Evolutionary conservation across 2,329 filamentous ascomycete genomes (phyloP).

Genomic region (Neonectria sp.): DNA sequence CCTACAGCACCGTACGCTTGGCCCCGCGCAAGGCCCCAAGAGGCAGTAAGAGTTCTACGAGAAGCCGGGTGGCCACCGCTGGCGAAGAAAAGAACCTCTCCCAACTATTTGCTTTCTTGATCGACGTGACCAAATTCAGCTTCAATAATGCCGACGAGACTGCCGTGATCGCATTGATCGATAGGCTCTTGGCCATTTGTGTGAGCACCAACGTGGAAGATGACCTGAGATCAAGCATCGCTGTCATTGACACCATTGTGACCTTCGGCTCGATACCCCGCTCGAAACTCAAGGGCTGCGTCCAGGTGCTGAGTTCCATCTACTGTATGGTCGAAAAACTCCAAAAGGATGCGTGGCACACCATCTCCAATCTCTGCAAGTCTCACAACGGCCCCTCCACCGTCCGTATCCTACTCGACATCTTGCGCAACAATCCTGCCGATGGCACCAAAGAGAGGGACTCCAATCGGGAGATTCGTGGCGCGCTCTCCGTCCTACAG

Average conservation of each 20-base stretch:
- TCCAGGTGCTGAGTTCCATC: constrained; percentile 81
- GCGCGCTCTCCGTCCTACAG: constrained; percentile 74
- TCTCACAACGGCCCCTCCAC: constrained; percentile 82
- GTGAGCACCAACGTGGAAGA: constrained; percentile 74
- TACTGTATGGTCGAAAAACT: constrained; percentile 75
- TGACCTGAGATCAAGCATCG: constrained; percentile 78
- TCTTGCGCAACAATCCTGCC: constrained; percentile 66
- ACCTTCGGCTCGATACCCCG: constrained; percentile 80
- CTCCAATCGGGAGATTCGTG: constrained; percentile 70
- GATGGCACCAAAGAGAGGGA: constrained; percentile 66
- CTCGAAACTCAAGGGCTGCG: constrained; percentile 73
- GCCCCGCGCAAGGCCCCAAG: constrained; percentile 64
- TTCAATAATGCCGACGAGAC: constrained; percentile 77
- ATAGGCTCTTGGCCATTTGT: constrained; percentile 76
- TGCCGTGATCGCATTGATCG: constrained; percentile 73
- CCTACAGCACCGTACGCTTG: constrained; percentile 67
- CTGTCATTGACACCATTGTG: constrained; percentile 78
- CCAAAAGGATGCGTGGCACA: constrained; percentile 77
- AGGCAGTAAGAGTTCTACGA: constrained; percentile 56
- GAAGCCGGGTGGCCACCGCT: constrained; percentile 53
- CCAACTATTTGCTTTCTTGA: constrained; percentile 75
- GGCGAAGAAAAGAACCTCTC: constrained; percentile 75
- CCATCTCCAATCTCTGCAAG: constrained; percentile 78
- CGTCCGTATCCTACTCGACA: constrained; percentile 75
- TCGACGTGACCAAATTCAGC: constrained; percentile 82